Evolutionary conservation across 805 yeast genomes (phyloP).

Genomic region (Metschnikowia hibisci): DNA sequence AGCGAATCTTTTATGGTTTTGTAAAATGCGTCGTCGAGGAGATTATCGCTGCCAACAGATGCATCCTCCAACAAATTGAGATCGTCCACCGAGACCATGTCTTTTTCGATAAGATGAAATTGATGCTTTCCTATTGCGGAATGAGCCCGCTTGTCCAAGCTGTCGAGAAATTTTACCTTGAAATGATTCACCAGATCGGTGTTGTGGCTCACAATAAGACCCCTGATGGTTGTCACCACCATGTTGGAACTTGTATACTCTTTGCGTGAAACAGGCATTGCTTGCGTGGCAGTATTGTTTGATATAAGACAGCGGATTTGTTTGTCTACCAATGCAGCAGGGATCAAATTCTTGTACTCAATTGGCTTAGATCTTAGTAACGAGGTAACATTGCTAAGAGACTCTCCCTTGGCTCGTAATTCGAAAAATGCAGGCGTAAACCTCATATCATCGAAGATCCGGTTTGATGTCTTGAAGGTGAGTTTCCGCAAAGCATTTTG

Average conservation of each 20-base stretch:
- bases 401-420: not conserved
- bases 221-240: slow-evolving; percentile 26
- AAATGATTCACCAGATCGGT: slow-evolving; percentile 23
- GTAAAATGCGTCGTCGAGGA: slow-evolving; percentile 36
- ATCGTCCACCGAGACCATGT: slow-evolving; percentile 28
- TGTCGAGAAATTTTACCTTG: slow-evolving; percentile 26
- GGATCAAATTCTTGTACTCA: slow-evolving; percentile 29
- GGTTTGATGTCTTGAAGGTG: slow-evolving; percentile 61
- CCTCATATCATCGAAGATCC: slow-evolving; percentile 60
- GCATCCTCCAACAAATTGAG: slow-evolving; percentile 17
- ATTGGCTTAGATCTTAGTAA: slow-evolving; percentile 32
- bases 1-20: slow-evolving; percentile 22
- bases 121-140: slow-evolving; percentile 29
- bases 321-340: slow-evolving; percentile 11
- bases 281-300: slow-evolving; percentile 31
- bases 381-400: slow-evolving; percentile 6
- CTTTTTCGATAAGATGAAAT: slow-evolving; percentile 29
- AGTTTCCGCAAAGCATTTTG: slow-evolving; percentile 8
- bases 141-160: slow-evolving; percentile 1
- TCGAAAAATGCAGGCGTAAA: slow-evolving; percentile 17
- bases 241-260: slow-evolving; percentile 18
- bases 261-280: slow-evolving; percentile 28
- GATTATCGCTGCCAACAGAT: slow-evolving; percentile 6
- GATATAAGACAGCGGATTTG: slow-evolving; percentile 27
- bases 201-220: slow-evolving; percentile 24